Conservation (phyloP, 1,284 basidiomycete species). For the Clitocybe nebularis region DNA sequence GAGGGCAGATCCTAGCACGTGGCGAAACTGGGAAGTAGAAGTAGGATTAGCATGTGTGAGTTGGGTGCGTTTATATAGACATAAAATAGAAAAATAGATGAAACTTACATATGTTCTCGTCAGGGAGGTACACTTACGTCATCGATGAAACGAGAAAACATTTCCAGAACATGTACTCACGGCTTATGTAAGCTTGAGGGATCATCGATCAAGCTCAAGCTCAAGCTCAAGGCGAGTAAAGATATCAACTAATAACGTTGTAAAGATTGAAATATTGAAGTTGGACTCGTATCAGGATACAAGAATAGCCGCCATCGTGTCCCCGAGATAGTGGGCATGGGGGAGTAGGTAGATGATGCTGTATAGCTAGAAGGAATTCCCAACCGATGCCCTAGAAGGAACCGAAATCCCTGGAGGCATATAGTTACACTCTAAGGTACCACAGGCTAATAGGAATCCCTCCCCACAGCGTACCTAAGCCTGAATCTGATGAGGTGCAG, state of each 20-base stretch:
- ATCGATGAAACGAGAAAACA: constrained; percentile 12
- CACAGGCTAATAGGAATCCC: constrained; percentile 2
- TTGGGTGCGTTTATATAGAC: constrained; percentile 13
- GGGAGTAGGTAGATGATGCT: neutral
- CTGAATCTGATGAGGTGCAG: constrained; percentile 7
- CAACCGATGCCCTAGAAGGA: neutral
- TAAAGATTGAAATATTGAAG: constrained; percentile 13
- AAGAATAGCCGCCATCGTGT: constrained; percentile 15
- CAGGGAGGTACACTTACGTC: constrained; percentile 10
- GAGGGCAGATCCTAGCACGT: constrained; percentile 2
- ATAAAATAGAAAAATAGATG: too few species aligned
- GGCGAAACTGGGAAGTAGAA: neutral
- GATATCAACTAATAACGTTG: constrained; percentile 11
- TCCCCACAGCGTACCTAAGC: constrained; percentile 10
- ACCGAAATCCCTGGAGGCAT: neutral
- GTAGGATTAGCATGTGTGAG: constrained; percentile 8
- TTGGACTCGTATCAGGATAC: constrained; percentile 9
- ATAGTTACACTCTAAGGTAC: constrained; percentile 5
- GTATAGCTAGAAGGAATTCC: neutral
- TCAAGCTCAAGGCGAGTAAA: constrained; percentile 13
- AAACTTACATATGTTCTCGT: constrained; percentile 13
- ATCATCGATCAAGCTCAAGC: too few species aligned
- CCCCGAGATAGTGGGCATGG: neutral
- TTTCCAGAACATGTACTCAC: constrained; percentile 12
- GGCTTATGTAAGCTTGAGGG: too few species aligned